A percentile compares a stretch with the other conserved stretches of the same genome.
Evolutionary conservation across 2,329 filamentous ascomycete species (phyloP).

Genomic region (Metarhizium humberi): DNA sequence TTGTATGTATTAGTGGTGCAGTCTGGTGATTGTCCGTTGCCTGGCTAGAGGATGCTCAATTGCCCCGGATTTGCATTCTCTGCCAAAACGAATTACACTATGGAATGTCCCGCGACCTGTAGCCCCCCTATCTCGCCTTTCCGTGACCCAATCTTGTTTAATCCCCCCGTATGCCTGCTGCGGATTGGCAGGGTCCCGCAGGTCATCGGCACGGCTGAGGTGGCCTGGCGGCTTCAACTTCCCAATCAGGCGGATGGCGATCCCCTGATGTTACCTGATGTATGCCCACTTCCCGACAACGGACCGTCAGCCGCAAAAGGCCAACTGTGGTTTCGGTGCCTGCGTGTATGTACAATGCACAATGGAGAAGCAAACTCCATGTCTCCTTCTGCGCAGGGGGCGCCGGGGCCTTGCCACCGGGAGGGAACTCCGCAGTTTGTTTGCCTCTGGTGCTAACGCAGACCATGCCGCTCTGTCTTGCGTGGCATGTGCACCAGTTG

Average conservation of each 20-base stretch:
- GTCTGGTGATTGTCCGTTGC: background rate
- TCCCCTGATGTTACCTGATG: background rate
- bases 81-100: background rate
- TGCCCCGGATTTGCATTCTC: too few species aligned
- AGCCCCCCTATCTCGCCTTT: background rate
- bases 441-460: background rate
- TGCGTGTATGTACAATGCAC: background rate
- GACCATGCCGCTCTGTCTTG: background rate
- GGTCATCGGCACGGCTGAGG: background rate
- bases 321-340: background rate
- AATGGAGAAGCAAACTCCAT: too few species aligned
- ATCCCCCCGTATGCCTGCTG: background rate
- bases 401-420: too few species aligned
- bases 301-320: slow-evolving; percentile 5
- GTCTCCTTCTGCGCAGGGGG: too few species aligned
- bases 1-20: too few species aligned
- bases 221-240: background rate
- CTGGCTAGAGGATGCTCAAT: background rate
- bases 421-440: too few species aligned
- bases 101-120: background rate
- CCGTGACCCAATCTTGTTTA: background rate
- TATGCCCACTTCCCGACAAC: slow-evolving; percentile 2
- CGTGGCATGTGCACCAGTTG: background rate
- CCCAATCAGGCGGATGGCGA: background rate
- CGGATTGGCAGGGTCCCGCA: background rate